phyloP scores from a whole-genome alignment of 306 rosid genomes.

The Rosa persica region DNA sequence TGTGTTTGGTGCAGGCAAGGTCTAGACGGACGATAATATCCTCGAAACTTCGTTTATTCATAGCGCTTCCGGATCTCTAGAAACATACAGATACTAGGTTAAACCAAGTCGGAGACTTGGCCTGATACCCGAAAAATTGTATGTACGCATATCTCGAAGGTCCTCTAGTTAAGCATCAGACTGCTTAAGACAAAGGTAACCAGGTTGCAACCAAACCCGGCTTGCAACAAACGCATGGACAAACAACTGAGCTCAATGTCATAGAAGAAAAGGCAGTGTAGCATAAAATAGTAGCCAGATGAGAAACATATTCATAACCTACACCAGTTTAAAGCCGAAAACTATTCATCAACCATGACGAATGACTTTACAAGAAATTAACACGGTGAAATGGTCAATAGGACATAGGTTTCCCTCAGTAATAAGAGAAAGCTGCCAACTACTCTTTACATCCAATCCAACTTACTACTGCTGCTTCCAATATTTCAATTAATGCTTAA shows the following conservation, averaged over 20 bases:
- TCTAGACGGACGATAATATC: not conserved
- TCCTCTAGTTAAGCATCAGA: not conserved
- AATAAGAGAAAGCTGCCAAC: constrained; percentile 17
- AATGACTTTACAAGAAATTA: constrained; percentile 10
- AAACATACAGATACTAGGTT: not conserved
- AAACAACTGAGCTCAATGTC: not conserved
- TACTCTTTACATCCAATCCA: constrained; percentile 28
- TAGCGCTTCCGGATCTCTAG: not conserved
- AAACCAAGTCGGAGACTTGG: not conserved
- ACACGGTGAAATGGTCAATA: not conserved
- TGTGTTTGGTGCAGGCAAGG: not conserved
- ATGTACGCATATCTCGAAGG: not conserved
- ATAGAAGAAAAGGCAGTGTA: not conserved
- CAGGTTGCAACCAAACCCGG: not conserved
- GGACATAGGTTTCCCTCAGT: constrained; percentile 9
- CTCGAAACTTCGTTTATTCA: not conserved
- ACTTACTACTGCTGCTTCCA: not conserved
- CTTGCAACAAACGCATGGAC: not conserved
- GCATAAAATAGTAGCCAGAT: not conserved
- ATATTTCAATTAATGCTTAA: constrained; percentile 26
- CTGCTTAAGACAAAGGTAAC: not conserved
- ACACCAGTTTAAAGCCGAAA: not conserved
- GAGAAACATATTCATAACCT: not conserved
- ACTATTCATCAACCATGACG: not conserved
- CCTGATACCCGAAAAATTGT: not conserved